Conservation (phyloP, 306 rosid species). For the Vachellia collinsii region DNA sequence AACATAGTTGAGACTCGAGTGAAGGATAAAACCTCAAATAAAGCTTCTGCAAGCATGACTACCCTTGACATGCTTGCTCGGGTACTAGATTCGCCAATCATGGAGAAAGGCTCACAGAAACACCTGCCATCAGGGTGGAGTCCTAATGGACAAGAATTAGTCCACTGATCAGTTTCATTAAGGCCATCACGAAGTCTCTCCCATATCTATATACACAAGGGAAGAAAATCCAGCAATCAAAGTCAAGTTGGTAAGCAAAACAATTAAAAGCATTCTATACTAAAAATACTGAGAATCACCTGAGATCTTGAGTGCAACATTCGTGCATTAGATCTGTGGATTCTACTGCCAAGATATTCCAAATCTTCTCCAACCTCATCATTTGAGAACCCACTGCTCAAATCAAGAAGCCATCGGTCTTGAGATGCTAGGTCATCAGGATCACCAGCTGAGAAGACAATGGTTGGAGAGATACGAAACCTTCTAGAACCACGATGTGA, state of each 20-base stretch:
- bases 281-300: conserved; percentile 55
- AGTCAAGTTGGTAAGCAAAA: conserved; percentile 27
- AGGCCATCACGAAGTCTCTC: conserved; percentile 87
- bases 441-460: conserved; percentile 59
- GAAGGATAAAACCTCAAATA: conserved; percentile 70
- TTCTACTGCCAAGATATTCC: conserved; percentile 60
- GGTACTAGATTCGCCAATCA: conserved; percentile 71
- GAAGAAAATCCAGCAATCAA: conserved; percentile 28
- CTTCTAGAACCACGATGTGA: conserved; percentile 82
- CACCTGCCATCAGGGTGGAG: conserved; percentile 85
- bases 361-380: conserved; percentile 60
- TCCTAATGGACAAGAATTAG: conserved; percentile 78
- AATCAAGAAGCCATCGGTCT: conserved; percentile 89
- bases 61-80: conserved; percentile 94
- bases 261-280: conserved; percentile 1
- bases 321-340: conserved; percentile 64
- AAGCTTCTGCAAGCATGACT: conserved; percentile 94
- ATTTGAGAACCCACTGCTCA: conserved; percentile 72
- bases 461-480: conserved; percentile 70
- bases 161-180: conserved; percentile 63
- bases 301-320: conserved; percentile 76
- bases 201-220: conserved; percentile 61
- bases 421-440: conserved; percentile 63
- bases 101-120: conserved; percentile 67
- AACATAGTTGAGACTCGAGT: conserved; percentile 30